Percentiles rank a stretch among this genome's conserved stretches.
Evolutionary conservation across 139 green algal species (phyloP).

Genomic region (Haematococcus lacustris): DNA sequence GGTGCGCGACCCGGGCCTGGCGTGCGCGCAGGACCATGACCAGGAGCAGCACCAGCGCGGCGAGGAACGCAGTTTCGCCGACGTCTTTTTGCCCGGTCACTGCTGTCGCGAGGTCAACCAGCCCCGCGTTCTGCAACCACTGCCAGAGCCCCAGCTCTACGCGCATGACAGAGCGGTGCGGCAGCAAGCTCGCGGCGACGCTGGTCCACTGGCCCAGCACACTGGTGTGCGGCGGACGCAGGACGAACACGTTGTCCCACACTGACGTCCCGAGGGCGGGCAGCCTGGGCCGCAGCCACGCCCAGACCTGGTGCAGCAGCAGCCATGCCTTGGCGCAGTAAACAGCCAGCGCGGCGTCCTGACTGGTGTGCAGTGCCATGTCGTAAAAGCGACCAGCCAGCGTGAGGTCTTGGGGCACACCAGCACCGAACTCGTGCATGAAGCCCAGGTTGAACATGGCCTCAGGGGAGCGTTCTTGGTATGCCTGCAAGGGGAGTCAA

Average conservation of each 20-base stretch:
- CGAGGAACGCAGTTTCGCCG: no score
- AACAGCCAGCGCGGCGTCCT: slow-evolving; percentile 32
- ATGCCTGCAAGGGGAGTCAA: slow-evolving; percentile 1
- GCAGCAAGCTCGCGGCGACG: background rate
- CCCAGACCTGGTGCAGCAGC: slow-evolving; percentile 25
- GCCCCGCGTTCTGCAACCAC: no score
- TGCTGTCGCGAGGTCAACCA: no score
- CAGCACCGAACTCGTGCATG: slow-evolving; percentile 86
- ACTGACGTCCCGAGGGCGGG: background rate
- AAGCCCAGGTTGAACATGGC: slow-evolving; percentile 92
- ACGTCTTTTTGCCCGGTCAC: no score
- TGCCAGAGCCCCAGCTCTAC: no score
- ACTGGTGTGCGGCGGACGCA: slow-evolving; percentile 22
- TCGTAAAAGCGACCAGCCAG: slow-evolving; percentile 60
- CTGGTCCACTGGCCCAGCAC: slow-evolving; percentile 15
- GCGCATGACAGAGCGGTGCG: slow-evolving; percentile 6
- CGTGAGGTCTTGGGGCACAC: slow-evolving; percentile 54
- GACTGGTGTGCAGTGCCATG: slow-evolving; percentile 35
- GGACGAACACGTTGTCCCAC: slow-evolving; percentile 7
- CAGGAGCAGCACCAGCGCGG: no score
- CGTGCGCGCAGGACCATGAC: no score
- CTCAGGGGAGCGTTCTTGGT: slow-evolving; percentile 48
- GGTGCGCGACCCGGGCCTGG: no score
- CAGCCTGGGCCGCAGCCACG: slow-evolving; percentile 11
- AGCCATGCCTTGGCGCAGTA: slow-evolving; percentile 36